Percentiles rank a stretch among this genome's conserved stretches.
These are phyloP conservation scores for Dactylellina leptospora DNA, from an alignment of 2,329 filamentous ascomycete species.

Conservation along the genomic window DNA sequence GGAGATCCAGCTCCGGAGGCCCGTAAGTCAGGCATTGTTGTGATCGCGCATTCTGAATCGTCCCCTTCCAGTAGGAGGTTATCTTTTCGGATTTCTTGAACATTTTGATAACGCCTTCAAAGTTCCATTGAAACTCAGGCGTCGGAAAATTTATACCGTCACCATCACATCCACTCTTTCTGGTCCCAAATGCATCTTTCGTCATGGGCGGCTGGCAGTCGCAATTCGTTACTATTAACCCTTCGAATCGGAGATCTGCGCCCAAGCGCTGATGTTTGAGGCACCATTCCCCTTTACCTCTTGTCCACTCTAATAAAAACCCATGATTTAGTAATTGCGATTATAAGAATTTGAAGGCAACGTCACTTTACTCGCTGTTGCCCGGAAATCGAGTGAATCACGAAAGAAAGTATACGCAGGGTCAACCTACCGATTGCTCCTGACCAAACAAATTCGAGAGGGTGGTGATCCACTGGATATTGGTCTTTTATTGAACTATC, in stretches of 20 bases:
- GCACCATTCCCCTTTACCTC: too few relatives aligned
- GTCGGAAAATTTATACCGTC: constrained; percentile 3
- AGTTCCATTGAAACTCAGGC: constrained; percentile 8
- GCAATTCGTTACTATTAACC: too few relatives aligned
- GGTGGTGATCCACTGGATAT: not conserved
- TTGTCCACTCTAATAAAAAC: too few relatives aligned
- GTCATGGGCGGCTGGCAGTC: too few relatives aligned
- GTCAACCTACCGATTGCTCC: constrained; percentile 13
- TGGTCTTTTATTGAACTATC: not conserved
- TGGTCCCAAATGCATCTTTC: too few relatives aligned
- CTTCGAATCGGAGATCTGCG: too few relatives aligned
- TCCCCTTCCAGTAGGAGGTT: constrained; percentile 17
- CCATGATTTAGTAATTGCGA: too few relatives aligned
- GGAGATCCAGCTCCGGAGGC: not conserved
- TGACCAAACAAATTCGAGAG: constrained; percentile 14
- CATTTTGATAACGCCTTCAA: constrained; percentile 12
- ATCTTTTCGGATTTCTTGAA: not conserved
- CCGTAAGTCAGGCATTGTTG: constrained; percentile 12
- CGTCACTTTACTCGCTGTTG: too few relatives aligned
- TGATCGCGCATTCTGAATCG: not conserved
- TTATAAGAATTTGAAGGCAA: too few relatives aligned
- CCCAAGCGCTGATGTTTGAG: too few relatives aligned
- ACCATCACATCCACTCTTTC: not conserved
- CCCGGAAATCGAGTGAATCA: too few relatives aligned
- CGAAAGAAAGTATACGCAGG: not conserved